Evolutionary conservation across 1,139 yeast species (phyloP).

Genomic region (Protomyces gravidus): DNA sequence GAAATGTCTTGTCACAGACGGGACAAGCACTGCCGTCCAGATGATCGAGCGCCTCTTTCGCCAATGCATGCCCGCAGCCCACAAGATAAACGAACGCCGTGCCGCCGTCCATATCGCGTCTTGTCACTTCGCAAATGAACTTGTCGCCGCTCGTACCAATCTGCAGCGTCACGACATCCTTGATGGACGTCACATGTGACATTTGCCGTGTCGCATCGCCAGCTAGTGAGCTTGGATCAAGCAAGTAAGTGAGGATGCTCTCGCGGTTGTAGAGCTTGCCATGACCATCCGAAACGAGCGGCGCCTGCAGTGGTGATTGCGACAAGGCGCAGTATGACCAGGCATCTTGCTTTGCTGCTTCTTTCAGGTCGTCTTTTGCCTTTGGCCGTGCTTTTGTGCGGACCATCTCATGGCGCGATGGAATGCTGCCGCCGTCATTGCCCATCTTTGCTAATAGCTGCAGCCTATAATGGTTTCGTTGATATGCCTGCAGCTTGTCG

Average conservation of each 20-base stretch:
- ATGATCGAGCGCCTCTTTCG: constrained; percentile 44
- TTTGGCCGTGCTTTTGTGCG: constrained; percentile 33
- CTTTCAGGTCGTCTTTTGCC: constrained; percentile 34
- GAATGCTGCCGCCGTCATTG: constrained; percentile 55
- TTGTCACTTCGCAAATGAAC: constrained; percentile 55
- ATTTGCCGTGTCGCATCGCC: constrained; percentile 39
- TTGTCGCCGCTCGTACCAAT: constrained; percentile 37
- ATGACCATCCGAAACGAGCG: constrained; percentile 64
- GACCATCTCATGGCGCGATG: constrained; percentile 47
- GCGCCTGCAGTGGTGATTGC: constrained; percentile 44
- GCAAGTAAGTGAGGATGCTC: constrained; percentile 55
- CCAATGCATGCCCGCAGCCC: constrained; percentile 55
- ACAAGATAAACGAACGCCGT: constrained; percentile 48
- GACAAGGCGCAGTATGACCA: constrained; percentile 50
- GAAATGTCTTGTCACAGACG: constrained; percentile 25
- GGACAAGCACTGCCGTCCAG: constrained; percentile 31
- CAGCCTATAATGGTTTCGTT: no score
- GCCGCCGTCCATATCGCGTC: constrained; percentile 42
- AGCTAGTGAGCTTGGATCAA: constrained; percentile 41
- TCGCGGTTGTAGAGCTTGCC: constrained; percentile 73
- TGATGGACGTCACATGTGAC: constrained; percentile 49
- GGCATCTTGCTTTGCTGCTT: constrained; percentile 36
- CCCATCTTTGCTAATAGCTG: constrained; percentile 7
- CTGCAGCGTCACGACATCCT: constrained; percentile 52
- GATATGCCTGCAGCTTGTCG: no score